phyloP scores from a whole-genome alignment of 345 rosid species.

The Rhodamnia argentea region DNA sequence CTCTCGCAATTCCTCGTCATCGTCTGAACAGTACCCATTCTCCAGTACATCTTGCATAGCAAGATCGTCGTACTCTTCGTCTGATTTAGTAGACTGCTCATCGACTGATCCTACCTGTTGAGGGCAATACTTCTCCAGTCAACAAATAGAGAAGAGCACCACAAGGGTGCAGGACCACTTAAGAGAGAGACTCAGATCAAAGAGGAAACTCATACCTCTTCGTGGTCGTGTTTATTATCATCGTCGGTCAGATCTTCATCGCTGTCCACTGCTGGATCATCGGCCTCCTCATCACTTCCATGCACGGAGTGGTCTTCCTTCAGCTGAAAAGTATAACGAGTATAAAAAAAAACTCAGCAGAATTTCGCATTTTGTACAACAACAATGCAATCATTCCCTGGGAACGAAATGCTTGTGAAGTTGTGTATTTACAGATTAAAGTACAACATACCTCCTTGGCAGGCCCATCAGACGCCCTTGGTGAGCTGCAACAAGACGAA shows the following conservation, averaged over 20 bases:
- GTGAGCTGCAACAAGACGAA: slow-evolving; percentile 98
- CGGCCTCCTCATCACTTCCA: slow-evolving; percentile 96
- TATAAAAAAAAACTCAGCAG: background rate
- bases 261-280: slow-evolving; percentile 70
- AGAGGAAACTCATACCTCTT: slow-evolving; percentile 41
- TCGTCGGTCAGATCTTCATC: slow-evolving; percentile 82
- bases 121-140: background rate
- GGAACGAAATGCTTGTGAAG: background rate
- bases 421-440: background rate
- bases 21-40: slow-evolving; percentile 61
- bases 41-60: slow-evolving; percentile 65
- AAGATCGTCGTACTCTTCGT: slow-evolving; percentile 95
- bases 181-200: background rate
- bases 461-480: slow-evolving; percentile 74
- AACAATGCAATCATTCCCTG: background rate
- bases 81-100: slow-evolving; percentile 88
- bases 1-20: slow-evolving; percentile 37
- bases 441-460: slow-evolving; percentile 63
- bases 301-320: slow-evolving; percentile 88
- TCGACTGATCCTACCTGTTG: slow-evolving; percentile 93
- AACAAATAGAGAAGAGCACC: background rate
- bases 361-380: background rate
- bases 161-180: background rate
- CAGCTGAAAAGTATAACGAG: slow-evolving; percentile 26
- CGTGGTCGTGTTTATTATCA: slow-evolving; percentile 39